Evolutionary conservation across 768 basidiomycete species (phyloP).

Genomic region (Galerina sulciceps): DNA sequence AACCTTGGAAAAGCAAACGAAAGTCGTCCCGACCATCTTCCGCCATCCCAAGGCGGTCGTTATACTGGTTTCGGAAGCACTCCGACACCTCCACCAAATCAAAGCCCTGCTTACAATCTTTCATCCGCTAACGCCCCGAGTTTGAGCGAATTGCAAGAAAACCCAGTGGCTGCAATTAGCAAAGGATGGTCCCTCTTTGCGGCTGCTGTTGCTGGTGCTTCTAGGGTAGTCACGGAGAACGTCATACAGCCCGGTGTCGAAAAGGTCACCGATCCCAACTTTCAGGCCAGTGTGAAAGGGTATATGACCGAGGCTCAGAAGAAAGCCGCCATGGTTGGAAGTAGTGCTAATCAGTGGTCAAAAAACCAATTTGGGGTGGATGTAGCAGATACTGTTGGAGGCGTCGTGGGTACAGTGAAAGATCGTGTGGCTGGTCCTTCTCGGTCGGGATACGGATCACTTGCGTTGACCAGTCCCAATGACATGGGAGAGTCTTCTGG

Average conservation of each 20-base stretch:
- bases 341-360: constrained; percentile 76
- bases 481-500: constrained; percentile 61
- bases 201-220: constrained; percentile 79
- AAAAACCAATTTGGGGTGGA: constrained; percentile 83
- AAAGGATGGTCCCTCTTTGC: constrained; percentile 99
- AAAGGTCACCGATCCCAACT: constrained; percentile 76
- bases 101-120: constrained; percentile 70
- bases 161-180: constrained; percentile 81
- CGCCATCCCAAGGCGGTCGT: constrained; percentile 91
- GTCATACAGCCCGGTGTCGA: constrained; percentile 92
- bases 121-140: constrained; percentile 84
- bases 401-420: constrained; percentile 66
- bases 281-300: constrained; percentile 75
- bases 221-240: constrained; percentile 77
- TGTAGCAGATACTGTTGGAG: constrained; percentile 77
- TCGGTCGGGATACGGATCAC: constrained; percentile 52
- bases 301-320: constrained; percentile 75
- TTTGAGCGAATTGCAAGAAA: constrained; percentile 81
- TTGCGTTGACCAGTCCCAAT: constrained; percentile 41
- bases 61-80: constrained; percentile 94
- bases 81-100: constrained; percentile 59
- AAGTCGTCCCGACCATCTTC: constrained; percentile 72
- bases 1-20: constrained; percentile 84
- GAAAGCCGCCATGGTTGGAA: constrained; percentile 63
- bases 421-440: constrained; percentile 61